A percentile compares a stretch with the other conserved stretches of the same genome.
phyloP scores from a whole-genome alignment of 225 moss, liverwort and hornwort genomes.

The Sphagnum contortum region DNA sequence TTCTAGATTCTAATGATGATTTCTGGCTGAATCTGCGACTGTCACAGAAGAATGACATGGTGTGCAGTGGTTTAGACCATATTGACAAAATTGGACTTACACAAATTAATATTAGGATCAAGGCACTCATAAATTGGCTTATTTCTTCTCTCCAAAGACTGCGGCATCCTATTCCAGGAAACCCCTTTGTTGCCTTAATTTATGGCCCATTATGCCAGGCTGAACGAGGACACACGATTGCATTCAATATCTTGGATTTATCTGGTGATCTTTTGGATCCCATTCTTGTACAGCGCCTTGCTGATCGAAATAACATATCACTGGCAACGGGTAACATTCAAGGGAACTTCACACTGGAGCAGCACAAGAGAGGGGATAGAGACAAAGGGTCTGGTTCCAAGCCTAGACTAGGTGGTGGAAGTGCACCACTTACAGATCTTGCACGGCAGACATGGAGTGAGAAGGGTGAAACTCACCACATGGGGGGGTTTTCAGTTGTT shows the following conservation, averaged over 20 bases:
- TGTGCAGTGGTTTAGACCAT: conserved; percentile 42
- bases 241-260: conserved; percentile 41
- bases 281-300: conserved; percentile 44
- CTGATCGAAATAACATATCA: conserved; percentile 55
- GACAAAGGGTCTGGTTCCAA: background rate
- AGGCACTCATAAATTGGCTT: conserved; percentile 49
- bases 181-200: conserved; percentile 34
- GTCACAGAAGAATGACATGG: conserved; percentile 8
- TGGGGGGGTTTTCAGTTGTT: conserved; percentile 24
- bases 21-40: conserved; percentile 2
- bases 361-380: conserved; percentile 16
- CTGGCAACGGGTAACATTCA: conserved; percentile 34
- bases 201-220: conserved; percentile 48
- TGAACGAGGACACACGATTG: conserved; percentile 40
- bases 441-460: conserved; percentile 37
- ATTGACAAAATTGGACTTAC: conserved; percentile 39
- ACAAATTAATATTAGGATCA: conserved; percentile 39
- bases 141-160: conserved; percentile 38
- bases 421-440: conserved; percentile 15
- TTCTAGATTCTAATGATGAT: background rate
- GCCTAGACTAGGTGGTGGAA: too few species aligned
- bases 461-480: conserved; percentile 14
- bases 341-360: conserved; percentile 24
- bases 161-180: conserved; percentile 31
- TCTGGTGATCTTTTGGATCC: conserved; percentile 26